Evolutionary conservation across 805 yeast species (phyloP), one percentile per base, ranked within the genome.

Genomic region (Wickerhamomyces silvicola): DNA sequence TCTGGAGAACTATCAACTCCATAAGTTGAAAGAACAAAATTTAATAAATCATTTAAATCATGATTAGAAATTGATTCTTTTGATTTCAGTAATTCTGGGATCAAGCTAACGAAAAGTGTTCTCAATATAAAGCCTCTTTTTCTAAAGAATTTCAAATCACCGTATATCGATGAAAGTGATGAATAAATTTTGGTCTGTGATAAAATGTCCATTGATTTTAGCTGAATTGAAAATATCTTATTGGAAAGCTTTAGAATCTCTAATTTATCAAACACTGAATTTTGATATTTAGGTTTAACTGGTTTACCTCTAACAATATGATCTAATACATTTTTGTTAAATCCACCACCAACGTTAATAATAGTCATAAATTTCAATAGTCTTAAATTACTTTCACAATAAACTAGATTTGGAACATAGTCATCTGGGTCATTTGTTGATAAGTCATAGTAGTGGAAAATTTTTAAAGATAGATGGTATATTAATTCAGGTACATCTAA

Each of bases 401-500:
- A 82, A 0, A 87, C 87, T 1, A 81, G 56, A 37, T 79, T 90
- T 0, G 97, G 97, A 0, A 81, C 88, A 42, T 72, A 73, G 42
- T 90, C 95, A 35, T 78, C 85, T 7, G 69, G 65, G 35, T 71
- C 77, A 24, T 62, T 52, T 5, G 73, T 62, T 23, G 90, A 77
- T 24, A 59, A 44, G 35, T 64, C 68, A 52, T 69, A 79, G 45
- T 49, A 73, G 28, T 45, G 61, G 6, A 70, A 35, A 4, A 62
- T 52, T 35, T 63, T 66, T 10, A 49, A 58, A 19, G 63, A 56
- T 4, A 72, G 52, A 15, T 58, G 55, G 18, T 53, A 43, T 2
- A 71, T 43, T 6, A 71, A 39, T 12, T 62, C 62, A 2, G 66
- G 61, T 6, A 64, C 40, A 10, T 42, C 25, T 6, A 33, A 28